These are phyloP conservation scores for Mycena capillaripes DNA, from an alignment of 768 basidiomycete genomes.

Conservation along the genomic window DNA sequence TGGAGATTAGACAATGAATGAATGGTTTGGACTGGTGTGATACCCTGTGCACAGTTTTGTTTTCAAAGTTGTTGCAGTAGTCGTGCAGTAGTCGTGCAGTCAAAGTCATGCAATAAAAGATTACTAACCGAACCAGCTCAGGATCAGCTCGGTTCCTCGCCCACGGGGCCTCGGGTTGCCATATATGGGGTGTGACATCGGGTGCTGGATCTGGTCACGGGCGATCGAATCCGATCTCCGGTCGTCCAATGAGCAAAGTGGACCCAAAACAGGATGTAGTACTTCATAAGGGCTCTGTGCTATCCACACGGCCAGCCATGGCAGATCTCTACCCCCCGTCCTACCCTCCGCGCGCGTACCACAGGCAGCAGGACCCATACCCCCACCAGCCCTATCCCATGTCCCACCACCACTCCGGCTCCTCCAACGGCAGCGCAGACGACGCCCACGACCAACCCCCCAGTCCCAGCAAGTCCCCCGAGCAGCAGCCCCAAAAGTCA, in stretches of 20 bases:
- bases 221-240: slow-evolving; percentile 25
- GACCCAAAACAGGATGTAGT: not conserved
- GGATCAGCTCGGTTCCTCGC: not conserved
- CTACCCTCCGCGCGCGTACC: slow-evolving; percentile 38
- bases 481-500: slow-evolving; percentile 67
- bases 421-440: slow-evolving; percentile 56
- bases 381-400: slow-evolving; percentile 48
- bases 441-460: slow-evolving; percentile 66
- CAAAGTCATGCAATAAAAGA: not conserved
- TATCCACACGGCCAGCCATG: slow-evolving; percentile 54
- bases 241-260: not conserved
- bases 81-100: not conserved
- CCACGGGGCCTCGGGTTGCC: slow-evolving; percentile 9
- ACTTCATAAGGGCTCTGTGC: slow-evolving; percentile 24
- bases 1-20: slow-evolving; percentile 61
- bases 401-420: slow-evolving; percentile 56
- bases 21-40: not conserved
- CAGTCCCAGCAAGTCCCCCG: slow-evolving; percentile 57
- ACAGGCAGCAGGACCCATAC: slow-evolving; percentile 46
- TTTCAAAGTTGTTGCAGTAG: not conserved
- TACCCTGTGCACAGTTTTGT: no score
- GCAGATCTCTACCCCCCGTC: slow-evolving; percentile 65
- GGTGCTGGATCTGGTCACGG: not conserved
- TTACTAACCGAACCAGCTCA: not conserved
- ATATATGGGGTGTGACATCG: not conserved